Evolutionary conservation across 148 eudicot genomes (phyloP).

Genomic region (Rhododendron kiyosumense): DNA sequence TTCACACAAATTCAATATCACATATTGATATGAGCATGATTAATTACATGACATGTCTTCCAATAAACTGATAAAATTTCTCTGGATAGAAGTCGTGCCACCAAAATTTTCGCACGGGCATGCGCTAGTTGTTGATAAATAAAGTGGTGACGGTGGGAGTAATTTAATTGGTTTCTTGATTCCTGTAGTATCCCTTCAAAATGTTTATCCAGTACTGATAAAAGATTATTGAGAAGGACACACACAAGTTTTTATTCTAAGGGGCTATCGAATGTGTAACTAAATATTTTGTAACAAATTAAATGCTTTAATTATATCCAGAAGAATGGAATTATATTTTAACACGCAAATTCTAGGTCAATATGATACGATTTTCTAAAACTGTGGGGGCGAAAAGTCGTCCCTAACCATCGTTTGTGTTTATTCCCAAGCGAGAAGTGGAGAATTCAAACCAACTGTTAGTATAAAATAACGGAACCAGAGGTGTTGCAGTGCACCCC

Average conservation of each 20-base stretch:
- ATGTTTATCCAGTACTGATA: neutral
- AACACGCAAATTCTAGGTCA: too few species aligned
- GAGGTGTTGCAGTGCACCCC: too few species aligned
- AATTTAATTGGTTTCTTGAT: neutral
- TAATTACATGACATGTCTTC: neutral
- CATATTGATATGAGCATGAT: neutral
- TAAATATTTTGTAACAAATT: neutral
- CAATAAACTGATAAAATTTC: neutral
- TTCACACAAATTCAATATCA: too few species aligned
- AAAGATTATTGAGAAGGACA: neutral
- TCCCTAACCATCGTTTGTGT: neutral
- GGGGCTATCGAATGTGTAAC: too few species aligned
- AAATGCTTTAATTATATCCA: neutral
- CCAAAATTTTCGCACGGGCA: too few species aligned
- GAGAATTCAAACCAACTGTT: neutral
- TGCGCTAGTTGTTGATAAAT: neutral
- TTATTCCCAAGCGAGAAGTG: neutral
- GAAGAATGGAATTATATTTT: too few species aligned
- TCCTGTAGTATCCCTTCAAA: neutral
- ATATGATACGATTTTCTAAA: neutral
- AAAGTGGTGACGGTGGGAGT: neutral
- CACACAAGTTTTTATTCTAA: too few species aligned
- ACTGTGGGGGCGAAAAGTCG: neutral
- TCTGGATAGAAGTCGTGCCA: too few species aligned
- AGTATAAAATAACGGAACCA: too few species aligned